Evolutionary conservation across 768 basidiomycete genomes (phyloP), one percentile per base, ranked within the genome.

Genomic region (Panus rudis): DNA sequence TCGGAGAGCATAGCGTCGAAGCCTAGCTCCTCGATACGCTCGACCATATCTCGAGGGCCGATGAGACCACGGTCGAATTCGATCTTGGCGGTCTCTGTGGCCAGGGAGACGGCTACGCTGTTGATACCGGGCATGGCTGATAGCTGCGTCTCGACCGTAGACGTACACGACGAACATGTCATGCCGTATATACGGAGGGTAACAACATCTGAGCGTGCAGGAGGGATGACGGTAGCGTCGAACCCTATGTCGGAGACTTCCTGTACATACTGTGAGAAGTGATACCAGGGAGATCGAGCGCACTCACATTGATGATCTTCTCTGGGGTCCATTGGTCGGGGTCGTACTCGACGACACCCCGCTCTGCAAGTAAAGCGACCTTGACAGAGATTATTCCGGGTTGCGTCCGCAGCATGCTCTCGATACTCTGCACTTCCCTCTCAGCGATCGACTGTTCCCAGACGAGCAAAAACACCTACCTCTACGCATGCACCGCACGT

Each of bases 361-460:
- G 81, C 62, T 99, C 94, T 11, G 96, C 91, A 20, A 99, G 75
- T n/a, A 99, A 74, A 19, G 93, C 93, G n/a, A 99, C 92, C 58
- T 92, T 91, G 48, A 96, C 66, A 10, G 84, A 87, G 48, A 80
- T 66, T 39, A 99, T 92, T n/a, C 96, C 96, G n/a, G 79, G 67
- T 60, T 93, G 89, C 14, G 69, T 70, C 55, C 81, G 71, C 17
- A 94, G 74, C 70, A 85, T 84, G 30, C 81, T 78, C 59, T 94
- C 92, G 44, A 93, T 92, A 12, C 86, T 78, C 84, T 90, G 49
- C 17, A 31, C 0, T n/a, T 12, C 16, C 25, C 13, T n/a, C n/a
- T n/a, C n/a, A 16, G 11, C 24, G 38, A 22, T 33, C 46, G 11
- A 21, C 27, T 24, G 21, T 6, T 14, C 11, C 16, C n/a, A 35